These are phyloP conservation scores for Rhizopus sp. DNA, from an alignment of 371 early-diverging fungal species.

Conservation along the genomic window DNA sequence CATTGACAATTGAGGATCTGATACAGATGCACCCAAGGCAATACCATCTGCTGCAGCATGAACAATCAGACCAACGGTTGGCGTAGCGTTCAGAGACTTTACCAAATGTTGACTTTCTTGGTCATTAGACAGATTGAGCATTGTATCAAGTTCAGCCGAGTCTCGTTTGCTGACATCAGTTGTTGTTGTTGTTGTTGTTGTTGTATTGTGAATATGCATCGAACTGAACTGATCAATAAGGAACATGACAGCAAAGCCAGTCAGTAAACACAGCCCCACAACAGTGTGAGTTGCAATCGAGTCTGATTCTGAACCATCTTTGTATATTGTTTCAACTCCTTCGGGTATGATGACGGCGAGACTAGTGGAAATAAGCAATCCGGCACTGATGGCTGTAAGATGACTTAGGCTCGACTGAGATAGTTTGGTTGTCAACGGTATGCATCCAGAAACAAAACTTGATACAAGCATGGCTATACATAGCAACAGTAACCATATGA, in stretches of 20 bases:
- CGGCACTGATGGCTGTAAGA: conserved; percentile 86
- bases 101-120: conserved; percentile 4
- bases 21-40: conserved; percentile 83
- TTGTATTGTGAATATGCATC: conserved; percentile 45
- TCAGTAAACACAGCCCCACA: conserved; percentile 76
- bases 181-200: conserved; percentile 21
- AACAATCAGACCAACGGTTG: conserved; percentile 88
- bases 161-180: conserved; percentile 9
- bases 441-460: conserved; percentile 82
- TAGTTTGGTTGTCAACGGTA: conserved; percentile 83
- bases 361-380: conserved; percentile 89
- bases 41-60: conserved; percentile 96
- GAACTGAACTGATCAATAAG: conserved; percentile 77
- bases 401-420: conserved; percentile 69
- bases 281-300: conserved; percentile 52
- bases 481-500: conserved; percentile 73
- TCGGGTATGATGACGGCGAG: conserved; percentile 92
- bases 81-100: conserved; percentile 19
- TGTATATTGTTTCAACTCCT: conserved; percentile 88
- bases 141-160: conserved; percentile 16
- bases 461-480: conserved; percentile 82
- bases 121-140: conserved; percentile 14
- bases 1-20: conserved; percentile 71
- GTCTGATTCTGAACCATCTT: conserved; percentile 14
- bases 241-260: conserved; percentile 91